Evolutionary conservation across 2,329 filamentous ascomycete genomes (phyloP).

Genomic region (Fusarium xylarioides): DNA sequence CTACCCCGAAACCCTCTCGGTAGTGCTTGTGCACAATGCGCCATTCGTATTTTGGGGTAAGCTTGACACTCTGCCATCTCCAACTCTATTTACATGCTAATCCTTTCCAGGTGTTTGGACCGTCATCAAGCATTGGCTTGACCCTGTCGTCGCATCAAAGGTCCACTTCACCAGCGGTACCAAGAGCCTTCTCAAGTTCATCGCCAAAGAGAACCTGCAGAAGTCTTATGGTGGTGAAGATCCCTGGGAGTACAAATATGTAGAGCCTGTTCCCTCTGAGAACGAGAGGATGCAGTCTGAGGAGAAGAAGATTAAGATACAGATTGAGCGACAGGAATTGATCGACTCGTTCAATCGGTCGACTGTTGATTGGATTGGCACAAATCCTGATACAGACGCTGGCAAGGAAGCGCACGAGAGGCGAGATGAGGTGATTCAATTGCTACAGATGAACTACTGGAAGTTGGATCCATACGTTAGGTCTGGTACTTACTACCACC

Average conservation of each 20-base stretch:
- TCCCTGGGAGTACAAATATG: slow-evolving; percentile 71
- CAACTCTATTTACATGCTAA: not conserved
- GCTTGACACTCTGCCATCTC: not conserved
- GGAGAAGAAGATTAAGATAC: slow-evolving; percentile 56
- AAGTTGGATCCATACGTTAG: slow-evolving; percentile 73
- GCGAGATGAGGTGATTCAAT: slow-evolving; percentile 59
- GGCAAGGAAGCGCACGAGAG: slow-evolving; percentile 35
- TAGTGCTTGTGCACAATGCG: slow-evolving; percentile 77
- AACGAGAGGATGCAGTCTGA: slow-evolving; percentile 55
- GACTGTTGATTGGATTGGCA: slow-evolving; percentile 25
- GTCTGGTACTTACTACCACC: slow-evolving; percentile 49
- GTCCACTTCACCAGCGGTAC: slow-evolving; percentile 73
- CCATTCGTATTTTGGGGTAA: slow-evolving; percentile 72
- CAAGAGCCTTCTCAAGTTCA: slow-evolving; percentile 69
- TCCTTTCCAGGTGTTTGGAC: slow-evolving; percentile 56
- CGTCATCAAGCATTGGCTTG: slow-evolving; percentile 79
- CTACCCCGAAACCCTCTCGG: slow-evolving; percentile 77
- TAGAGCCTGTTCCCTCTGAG: slow-evolving; percentile 67
- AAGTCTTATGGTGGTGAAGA: slow-evolving; percentile 74
- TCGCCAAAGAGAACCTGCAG: slow-evolving; percentile 63
- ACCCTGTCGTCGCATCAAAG: slow-evolving; percentile 78
- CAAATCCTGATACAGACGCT: not conserved
- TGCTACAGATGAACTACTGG: slow-evolving; percentile 73
- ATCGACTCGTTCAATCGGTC: slow-evolving; percentile 63
- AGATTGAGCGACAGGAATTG: slow-evolving; percentile 61